These are phyloP conservation scores for Helenozyma baotianmanensis DNA, from an alignment of 805 yeast species.

Conservation along the genomic window DNA sequence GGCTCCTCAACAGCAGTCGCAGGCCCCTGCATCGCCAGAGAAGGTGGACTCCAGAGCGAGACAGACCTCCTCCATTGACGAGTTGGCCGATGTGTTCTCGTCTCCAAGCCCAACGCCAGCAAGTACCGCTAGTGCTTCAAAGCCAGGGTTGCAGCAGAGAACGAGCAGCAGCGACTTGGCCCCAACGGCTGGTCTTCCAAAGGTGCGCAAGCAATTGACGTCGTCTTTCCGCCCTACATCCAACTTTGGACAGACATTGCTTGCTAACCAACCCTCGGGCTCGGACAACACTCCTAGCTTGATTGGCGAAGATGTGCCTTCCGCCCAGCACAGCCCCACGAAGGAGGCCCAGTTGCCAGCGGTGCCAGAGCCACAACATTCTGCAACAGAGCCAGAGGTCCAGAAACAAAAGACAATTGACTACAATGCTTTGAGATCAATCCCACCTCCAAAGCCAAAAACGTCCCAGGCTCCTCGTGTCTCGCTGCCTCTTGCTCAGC, in stretches of 20 bases:
- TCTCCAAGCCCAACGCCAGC: conserved; percentile 17
- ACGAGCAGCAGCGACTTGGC: conserved; percentile 33
- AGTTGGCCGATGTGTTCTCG: conserved; percentile 51
- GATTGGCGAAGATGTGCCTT: conserved; percentile 31
- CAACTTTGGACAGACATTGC: conserved; percentile 73
- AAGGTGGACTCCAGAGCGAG: no score
- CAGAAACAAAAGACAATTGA: conserved; percentile 24
- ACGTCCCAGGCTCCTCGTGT: conserved; percentile 1
- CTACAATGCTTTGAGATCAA: conserved; percentile 48
- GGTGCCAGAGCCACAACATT: no score
- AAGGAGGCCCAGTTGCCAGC: no score
- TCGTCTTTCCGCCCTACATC: conserved; percentile 75
- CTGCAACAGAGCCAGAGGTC: background rate
- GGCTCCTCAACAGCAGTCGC: conserved; percentile 3
- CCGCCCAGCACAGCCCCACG: no score
- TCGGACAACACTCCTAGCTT: conserved; percentile 23
- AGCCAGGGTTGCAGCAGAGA: conserved; percentile 19
- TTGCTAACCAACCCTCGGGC: conserved; percentile 22
- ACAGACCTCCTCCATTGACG: conserved; percentile 62
- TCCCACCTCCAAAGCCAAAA: conserved; percentile 36
- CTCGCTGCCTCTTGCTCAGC: conserved; percentile 4
- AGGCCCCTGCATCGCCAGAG: background rate
- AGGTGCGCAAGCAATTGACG: conserved; percentile 28
- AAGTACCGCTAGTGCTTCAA: conserved; percentile 7
- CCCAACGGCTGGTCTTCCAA: conserved; percentile 25